Evolutionary conservation across 1,139 yeast genomes (phyloP), one percentile per base, ranked within the genome.

Genomic region (Nakaseomyces bracarensis): DNA sequence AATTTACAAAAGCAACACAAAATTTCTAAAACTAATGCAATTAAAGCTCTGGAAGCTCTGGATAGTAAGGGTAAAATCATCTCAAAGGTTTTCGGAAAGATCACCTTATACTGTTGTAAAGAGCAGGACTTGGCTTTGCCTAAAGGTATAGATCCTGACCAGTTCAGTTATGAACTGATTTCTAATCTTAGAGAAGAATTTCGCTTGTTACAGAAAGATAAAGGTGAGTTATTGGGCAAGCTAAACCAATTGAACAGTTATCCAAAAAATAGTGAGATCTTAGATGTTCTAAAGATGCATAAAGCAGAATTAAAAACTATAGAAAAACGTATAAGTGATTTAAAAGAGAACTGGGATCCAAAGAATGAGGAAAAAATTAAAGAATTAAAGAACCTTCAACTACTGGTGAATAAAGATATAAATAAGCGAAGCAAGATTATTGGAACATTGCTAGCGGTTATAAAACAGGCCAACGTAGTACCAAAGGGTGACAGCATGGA

Each of bases 11-110:
- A 60, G 42, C 18, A 20, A 3, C 13, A 13, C 11, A 53, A 52
- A 40, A 46, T 66, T 1, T 52, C 57, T 18, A 67, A 64, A 45
- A 41, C 60, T 6, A 54, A 50, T 18, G 61, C 67, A 45, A 36
- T 51, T 0, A 55, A 52, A 38, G 51, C 64, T 1, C 46, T 69
- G 38, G 68, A 66, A 6, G 47, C 46, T 11, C 49, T 68, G 33
- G 61, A 54, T 7, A 47, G 43, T 8, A 54, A 57, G 14, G 53
- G 51, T 1, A 60, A 57, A 30, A 49, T 68, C 19, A 45, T 60
- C 5, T 53, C 58, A 2, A 68, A 66, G 45, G 42, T 57, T 1
- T 64, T 65, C 39, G 72, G 72, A 0, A 68, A 67, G 44, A 53
- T 64, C 15, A 53, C 50, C 3, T 66, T 65, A 29, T 68, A 66